Conservation (phyloP, 768 basidiomycete species). For the Clitopilus hobsonii region DNA sequence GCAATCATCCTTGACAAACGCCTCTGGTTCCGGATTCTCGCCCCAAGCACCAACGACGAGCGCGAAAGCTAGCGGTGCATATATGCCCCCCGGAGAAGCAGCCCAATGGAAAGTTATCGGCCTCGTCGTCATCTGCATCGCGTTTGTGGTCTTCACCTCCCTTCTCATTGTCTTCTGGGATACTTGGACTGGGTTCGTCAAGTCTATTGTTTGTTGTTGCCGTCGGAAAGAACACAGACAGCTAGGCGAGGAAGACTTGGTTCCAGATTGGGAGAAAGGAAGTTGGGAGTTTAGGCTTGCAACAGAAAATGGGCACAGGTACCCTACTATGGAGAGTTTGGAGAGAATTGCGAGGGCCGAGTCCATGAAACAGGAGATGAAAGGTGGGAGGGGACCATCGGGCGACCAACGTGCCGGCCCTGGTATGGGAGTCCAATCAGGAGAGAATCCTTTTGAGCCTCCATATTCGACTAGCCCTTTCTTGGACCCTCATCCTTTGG, state of each 20-base stretch:
- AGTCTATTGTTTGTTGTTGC: constrained; percentile 39
- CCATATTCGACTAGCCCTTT: neutral
- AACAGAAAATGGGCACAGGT: constrained; percentile 41
- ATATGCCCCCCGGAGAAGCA: constrained; percentile 35
- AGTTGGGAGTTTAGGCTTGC: constrained; percentile 54
- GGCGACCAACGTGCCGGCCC: neutral
- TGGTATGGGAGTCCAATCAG: neutral
- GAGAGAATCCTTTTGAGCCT: neutral
- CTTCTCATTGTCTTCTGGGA: constrained; percentile 67
- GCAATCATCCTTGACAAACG: neutral
- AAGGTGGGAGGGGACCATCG: neutral
- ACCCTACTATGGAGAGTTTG: constrained; percentile 37
- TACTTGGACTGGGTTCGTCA: constrained; percentile 60
- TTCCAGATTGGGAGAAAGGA: constrained; percentile 60
- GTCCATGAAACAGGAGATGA: neutral
- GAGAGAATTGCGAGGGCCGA: constrained; percentile 26
- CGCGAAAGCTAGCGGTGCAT: neutral
- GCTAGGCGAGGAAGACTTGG: constrained; percentile 56
- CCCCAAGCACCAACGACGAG: neutral
- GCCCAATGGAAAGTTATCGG: constrained; percentile 69
- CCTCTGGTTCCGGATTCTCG: neutral
- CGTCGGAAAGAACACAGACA: constrained; percentile 25
- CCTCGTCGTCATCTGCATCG: constrained; percentile 60
- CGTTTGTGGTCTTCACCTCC: constrained; percentile 48
- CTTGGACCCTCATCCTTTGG: constrained; percentile 29